Base-by-base conservation (phyloP, 148 eudicot species). In the Rhododendron williamsianum region DNA sequence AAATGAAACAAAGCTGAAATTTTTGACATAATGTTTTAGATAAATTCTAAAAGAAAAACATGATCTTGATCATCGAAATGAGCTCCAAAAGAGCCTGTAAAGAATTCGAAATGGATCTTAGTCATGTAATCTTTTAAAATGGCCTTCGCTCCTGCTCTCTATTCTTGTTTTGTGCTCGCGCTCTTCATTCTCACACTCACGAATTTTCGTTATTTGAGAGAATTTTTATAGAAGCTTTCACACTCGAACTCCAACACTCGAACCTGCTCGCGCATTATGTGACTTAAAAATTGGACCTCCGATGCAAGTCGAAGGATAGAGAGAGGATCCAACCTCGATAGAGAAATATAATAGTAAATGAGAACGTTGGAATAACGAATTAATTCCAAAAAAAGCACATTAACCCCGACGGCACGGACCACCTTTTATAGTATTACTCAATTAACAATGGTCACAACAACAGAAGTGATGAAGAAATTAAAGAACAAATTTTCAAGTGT, bases 131-230 rank as follows among this genome's bases (percentile, higher is more conserved):
- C 3, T 16, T 12, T 3, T 2, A 3, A 54, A 13, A 16, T 0
- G 19, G 1, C 60, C 4, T 1, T 16, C 0, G 6, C 23, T 18
- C 4, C 1, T 18, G 0, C 0, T 54, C 7, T 4, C 0, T 16
- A 54, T 15, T 16, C 0, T 54, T 0, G 0, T 0, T 46, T 0
- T 2, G 11, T 46, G 1, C 3, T 46, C 3, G 11, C 2, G 10
- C 10, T 46, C 49, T 9, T 9, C 0, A 46, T 46, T 9, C 2
- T 9, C 2, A 0, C 4, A 54, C 60, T 0, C 0, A 3, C 7
- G 7, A 54, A 16, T 18, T 54, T 9, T 15, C 4, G 0, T 54
- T 54, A 0, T 4, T 54, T 4, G 21, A 54, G 6, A 54, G 60
- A 54, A 16, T 4, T 54, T 54, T 54, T 16, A 15, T 3, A 54